phyloP scores from a whole-genome alignment of 371 early-diverging fungal genomes.

The Entomophthora muscae region DNA sequence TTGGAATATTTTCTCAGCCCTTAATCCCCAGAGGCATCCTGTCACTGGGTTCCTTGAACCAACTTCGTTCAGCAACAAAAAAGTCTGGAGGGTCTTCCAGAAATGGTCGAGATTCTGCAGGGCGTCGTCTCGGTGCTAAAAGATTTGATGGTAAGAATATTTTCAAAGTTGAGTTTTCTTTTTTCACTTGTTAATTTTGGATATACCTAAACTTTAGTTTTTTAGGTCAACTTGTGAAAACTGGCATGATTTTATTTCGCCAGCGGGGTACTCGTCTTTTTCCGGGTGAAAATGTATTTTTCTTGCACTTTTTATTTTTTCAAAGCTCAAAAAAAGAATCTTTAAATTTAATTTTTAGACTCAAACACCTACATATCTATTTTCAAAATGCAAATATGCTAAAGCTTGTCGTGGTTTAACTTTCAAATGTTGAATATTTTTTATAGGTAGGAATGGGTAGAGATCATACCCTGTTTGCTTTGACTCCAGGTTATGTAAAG shows the following conservation, averaged over 20 bases:
- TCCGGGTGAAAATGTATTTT: constrained; percentile 64
- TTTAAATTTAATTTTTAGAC: not conserved
- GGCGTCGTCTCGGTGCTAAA: constrained; percentile 87
- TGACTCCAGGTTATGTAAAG: constrained; percentile 66
- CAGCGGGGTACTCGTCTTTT: constrained; percentile 86
- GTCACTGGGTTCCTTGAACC: constrained; percentile 12
- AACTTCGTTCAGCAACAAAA: constrained; percentile 83
- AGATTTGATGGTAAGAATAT: constrained; percentile 44
- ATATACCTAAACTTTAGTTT: constrained; percentile 1
- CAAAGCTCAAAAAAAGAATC: not conserved
- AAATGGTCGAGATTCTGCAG: constrained; percentile 86
- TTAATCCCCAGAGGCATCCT: not conserved
- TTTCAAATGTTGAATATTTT: constrained; percentile 7
- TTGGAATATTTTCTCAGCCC: not conserved
- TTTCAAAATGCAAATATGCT: not conserved
- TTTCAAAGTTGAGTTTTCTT: not conserved
- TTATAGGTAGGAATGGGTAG: constrained; percentile 65
- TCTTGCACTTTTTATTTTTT: not conserved
- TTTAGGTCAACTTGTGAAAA: constrained; percentile 43
- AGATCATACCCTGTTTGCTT: constrained; percentile 81
- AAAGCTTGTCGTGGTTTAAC: not conserved
- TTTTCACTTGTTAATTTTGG: not conserved
- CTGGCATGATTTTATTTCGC: constrained; percentile 83
- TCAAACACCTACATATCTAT: not conserved
- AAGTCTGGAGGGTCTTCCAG: constrained; percentile 80